phyloP scores from a whole-genome alignment of 495 filamentous ascomycete genomes.

The Aspergillus bridgeri region DNA sequence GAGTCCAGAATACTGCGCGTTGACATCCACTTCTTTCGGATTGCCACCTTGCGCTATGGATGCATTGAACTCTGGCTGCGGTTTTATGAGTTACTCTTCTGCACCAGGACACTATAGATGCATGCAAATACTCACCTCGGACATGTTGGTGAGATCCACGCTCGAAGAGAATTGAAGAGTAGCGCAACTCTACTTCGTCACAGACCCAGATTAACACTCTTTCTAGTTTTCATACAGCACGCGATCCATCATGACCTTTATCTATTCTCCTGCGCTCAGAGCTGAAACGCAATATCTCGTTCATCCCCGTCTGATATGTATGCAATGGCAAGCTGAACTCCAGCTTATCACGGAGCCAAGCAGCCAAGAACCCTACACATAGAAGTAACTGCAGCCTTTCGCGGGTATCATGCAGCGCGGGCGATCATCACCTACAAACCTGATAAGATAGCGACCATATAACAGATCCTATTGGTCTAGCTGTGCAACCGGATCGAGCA shows the following conservation, averaged over 20 bases:
- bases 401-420: background rate
- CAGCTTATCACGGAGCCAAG: background rate
- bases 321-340: background rate
- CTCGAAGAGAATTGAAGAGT: background rate
- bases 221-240: background rate
- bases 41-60: conserved; percentile 46
- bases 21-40: conserved; percentile 45
- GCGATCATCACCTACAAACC: background rate
- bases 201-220: background rate
- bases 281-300: background rate
- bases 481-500: background rate
- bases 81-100: background rate
- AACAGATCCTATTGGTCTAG: background rate
- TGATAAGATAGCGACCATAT: background rate
- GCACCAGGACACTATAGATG: too few species aligned
- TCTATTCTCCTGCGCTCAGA: background rate
- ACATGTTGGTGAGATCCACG: background rate
- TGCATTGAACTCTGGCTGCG: conserved; percentile 39
- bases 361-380: background rate
- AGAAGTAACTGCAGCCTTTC: background rate
- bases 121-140: background rate
- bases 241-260: background rate
- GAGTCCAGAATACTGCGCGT: conserved; percentile 46
- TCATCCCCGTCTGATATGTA: background rate
- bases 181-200: background rate